These are phyloP conservation scores for Suillus occidentalis DNA, from an alignment of 768 basidiomycete genomes.

Conservation along the genomic window DNA sequence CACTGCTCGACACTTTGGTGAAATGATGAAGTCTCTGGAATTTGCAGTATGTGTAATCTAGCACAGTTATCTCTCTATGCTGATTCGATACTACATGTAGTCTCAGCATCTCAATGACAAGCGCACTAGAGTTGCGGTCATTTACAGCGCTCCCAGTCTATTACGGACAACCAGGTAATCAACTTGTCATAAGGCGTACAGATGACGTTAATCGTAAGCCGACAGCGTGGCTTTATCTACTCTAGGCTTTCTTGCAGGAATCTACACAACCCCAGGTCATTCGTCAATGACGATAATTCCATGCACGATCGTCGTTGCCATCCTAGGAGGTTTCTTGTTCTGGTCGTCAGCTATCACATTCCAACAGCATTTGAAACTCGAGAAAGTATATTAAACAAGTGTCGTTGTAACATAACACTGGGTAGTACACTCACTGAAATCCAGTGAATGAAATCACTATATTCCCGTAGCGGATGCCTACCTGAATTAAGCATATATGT, in stretches of 20 bases:
- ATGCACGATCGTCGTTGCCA: neutral
- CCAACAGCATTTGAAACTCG: neutral
- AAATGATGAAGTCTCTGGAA: too few species aligned
- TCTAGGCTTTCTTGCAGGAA: neutral
- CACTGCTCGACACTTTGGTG: too few species aligned
- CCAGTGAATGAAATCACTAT: neutral
- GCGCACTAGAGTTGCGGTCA: too few species aligned
- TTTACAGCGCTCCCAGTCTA: too few species aligned
- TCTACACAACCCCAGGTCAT: neutral
- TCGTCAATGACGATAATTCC: neutral
- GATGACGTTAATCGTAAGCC: neutral
- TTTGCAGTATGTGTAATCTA: too few species aligned
- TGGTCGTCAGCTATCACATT: neutral
- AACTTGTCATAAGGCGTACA: too few species aligned
- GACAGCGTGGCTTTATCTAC: neutral
- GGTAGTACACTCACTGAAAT: neutral
- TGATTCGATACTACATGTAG: too few species aligned
- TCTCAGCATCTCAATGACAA: too few species aligned
- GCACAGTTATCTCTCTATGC: too few species aligned
- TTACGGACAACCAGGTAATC: too few species aligned
- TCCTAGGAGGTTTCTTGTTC: neutral
- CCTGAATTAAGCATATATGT: neutral
- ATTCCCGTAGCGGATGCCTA: neutral
- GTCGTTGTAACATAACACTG: too few species aligned
- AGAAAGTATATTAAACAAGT: neutral